Base-by-base conservation (phyloP, 2,329 filamentous ascomycete genomes). In the Xylaria sp. region DNA sequence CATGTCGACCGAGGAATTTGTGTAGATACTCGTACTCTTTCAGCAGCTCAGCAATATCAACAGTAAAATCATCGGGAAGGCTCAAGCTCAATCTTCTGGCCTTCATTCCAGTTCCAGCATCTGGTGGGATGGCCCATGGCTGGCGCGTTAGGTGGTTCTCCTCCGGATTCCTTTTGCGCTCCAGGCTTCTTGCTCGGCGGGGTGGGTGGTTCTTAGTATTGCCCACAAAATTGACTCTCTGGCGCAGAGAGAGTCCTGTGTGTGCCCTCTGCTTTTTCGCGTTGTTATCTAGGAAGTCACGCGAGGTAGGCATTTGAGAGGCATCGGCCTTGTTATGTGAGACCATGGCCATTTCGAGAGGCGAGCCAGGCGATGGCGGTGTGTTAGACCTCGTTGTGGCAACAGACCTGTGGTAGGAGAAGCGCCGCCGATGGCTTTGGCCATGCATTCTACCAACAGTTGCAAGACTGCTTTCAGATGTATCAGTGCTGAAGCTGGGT, bases 61-160 rank as follows among this genome's bases (percentile, higher is more conserved):
- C 90, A 1, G 86, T 87, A 76, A 94, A 92, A 73, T 93, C 90
- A 73, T 94, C 91, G 1, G 91, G 91, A 31, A 94, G 82, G 75
- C 87, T 91, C 58, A 93, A 80, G 76, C 92, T 94, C 82, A 95
- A 84, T 60, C 92, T 89, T n/a, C 92, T 87, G 37, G 92, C 90
- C 82, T 94, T 95, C 78, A 92, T 86, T 10, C 92, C 92, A 20
- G 90, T 91, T 13, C 92, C 92, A 25, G 87, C 87, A 62, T 90
- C 89, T 1, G 92, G 91, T 1, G 89, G 85, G 39, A 91, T 84
- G 1, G 85, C 84, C 87, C 88, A 90, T 1, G 86, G 84, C 44
- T 86, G 79, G 20, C 85, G 82, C 69, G 86, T 81, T 52, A 84
- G 76, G 46, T 80, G 83, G 4, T 75, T 69, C 5, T 73, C 73